These are phyloP conservation scores for Starmerella vitae DNA, from an alignment of 805 yeast genomes.

Conservation along the genomic window DNA sequence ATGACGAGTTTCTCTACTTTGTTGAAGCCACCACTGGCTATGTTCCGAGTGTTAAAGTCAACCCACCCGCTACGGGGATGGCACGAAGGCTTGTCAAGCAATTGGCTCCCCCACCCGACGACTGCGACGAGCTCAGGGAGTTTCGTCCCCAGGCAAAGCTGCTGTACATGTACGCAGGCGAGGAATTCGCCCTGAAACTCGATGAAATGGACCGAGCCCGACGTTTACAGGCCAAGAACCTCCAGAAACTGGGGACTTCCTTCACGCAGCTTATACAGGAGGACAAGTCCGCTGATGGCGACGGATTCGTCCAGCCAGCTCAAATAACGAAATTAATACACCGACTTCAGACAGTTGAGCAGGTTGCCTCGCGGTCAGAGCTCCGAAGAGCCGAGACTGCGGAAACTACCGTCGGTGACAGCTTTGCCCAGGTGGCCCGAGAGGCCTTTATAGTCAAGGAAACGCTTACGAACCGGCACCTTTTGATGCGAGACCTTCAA, in stretches of 20 bases:
- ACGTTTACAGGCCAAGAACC: constrained; percentile 26
- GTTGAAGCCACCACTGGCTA: constrained; percentile 64
- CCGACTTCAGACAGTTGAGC: not conserved
- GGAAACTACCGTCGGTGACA: constrained; percentile 65
- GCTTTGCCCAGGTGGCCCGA: constrained; percentile 44
- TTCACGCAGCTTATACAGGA: constrained; percentile 32
- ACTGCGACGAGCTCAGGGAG: constrained; percentile 61
- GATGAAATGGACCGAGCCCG: constrained; percentile 40
- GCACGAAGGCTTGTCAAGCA: constrained; percentile 85
- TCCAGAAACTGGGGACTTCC: constrained; percentile 24
- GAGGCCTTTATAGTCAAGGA: constrained; percentile 86
- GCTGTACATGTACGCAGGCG: constrained; percentile 45
- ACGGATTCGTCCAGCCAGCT: no score
- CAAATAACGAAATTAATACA: not conserved
- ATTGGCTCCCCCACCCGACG: constrained; percentile 82
- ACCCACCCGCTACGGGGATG: constrained; percentile 69
- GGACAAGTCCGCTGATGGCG: not conserved
- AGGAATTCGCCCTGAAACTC: constrained; percentile 31
- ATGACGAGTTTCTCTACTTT: constrained; percentile 78
- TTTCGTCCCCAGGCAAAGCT: constrained; percentile 79
- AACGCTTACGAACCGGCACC: constrained; percentile 80
- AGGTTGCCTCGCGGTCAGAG: constrained; percentile 29
- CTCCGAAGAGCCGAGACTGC: constrained; percentile 58
- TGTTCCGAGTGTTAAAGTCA: constrained; percentile 45
- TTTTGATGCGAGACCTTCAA: constrained; percentile 75